phyloP scores from a whole-genome alignment of 257 asterid species.

The Leonotis leonurus region DNA sequence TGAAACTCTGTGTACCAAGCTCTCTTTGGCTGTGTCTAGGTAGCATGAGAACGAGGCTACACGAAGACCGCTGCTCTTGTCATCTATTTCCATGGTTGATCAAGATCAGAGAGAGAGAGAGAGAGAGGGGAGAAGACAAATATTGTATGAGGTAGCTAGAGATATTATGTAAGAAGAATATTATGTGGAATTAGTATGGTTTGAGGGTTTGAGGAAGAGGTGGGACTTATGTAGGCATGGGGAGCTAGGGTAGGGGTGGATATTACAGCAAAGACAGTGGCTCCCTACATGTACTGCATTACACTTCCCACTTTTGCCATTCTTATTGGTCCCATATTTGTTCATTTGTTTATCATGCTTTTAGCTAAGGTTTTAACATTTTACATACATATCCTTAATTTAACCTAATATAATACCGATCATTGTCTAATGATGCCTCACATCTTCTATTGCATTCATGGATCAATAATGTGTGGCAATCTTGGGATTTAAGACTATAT shows the following conservation, averaged over 20 bases:
- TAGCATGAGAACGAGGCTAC: conserved; percentile 81
- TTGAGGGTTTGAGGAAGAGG: too few species aligned
- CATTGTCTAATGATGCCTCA: too few species aligned
- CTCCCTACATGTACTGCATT: conserved; percentile 12
- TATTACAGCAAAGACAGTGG: conserved; percentile 24
- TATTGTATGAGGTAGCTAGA: too few species aligned
- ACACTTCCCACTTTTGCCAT: not conserved
- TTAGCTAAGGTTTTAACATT: not conserved
- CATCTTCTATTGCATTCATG: too few species aligned
- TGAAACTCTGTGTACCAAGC: conserved; percentile 30
- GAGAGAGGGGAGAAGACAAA: not conserved
- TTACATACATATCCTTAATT: too few species aligned
- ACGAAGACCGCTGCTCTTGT: conserved; percentile 36
- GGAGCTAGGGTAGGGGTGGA: conserved; percentile 18
- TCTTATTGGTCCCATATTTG: conserved; percentile 10
- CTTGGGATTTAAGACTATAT: too few species aligned
- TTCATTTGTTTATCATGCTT: not conserved
- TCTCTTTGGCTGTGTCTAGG: conserved; percentile 54
- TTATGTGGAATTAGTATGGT: too few species aligned
- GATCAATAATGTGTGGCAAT: too few species aligned
- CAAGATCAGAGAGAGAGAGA: not conserved
- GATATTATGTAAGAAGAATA: too few species aligned
- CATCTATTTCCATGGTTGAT: conserved; percentile 43
- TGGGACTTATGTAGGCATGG: conserved; percentile 26
- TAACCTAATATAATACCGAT: too few species aligned